Evolutionary conservation across 2,329 filamentous ascomycete species (phyloP), one percentile per base, ranked within the genome.

Genomic region (Hypoxylon sp.): DNA sequence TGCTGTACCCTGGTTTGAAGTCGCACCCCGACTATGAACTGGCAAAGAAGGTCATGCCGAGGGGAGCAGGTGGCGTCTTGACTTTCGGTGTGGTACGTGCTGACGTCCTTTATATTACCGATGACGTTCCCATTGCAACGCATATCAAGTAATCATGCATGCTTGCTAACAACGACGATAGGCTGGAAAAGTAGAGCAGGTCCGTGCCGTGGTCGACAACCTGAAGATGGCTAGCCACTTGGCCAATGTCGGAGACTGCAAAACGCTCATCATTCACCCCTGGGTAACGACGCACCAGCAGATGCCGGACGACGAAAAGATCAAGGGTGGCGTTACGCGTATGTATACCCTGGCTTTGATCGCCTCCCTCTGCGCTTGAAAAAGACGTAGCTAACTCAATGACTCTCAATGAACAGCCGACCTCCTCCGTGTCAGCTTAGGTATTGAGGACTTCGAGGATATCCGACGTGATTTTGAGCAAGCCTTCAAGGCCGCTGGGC

Each of bases 211-310:
- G n/a, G 91, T 93, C 20, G 91, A 93, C 77, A 86, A 86, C 73
- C 90, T 93, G 78, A 91, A 92, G 83, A 81, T 93, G 75, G 90
- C 91, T 70, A 92, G 89, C 17, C 92, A 92, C 76, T 82, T 93
- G 66, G 91, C 91, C 50, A 93, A 93, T 75, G 90, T 92, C 35
- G 91, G 91, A 61, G 91, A 92, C 74, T 89, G 89, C 33, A 93
- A 92, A 82, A 92, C 90, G 10, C 83, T 92, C 59, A 90, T 90
- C 22, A 91, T 92, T 66, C 90, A 92, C 76, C 91, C 91, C 1
- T 91, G 90, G 89, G 89, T 88, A 8, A 92, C 91, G 0, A 93
- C 91, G 14, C 91, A 93, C 75, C 88, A 92, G 80, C 90, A 92
- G 79, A 83, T 92, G 65, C 85, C 81, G 20, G 89, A 91, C 10